These are phyloP conservation scores for Lanzia echinophila DNA, from an alignment of 2,329 filamentous ascomycete genomes.

Conservation along the genomic window DNA sequence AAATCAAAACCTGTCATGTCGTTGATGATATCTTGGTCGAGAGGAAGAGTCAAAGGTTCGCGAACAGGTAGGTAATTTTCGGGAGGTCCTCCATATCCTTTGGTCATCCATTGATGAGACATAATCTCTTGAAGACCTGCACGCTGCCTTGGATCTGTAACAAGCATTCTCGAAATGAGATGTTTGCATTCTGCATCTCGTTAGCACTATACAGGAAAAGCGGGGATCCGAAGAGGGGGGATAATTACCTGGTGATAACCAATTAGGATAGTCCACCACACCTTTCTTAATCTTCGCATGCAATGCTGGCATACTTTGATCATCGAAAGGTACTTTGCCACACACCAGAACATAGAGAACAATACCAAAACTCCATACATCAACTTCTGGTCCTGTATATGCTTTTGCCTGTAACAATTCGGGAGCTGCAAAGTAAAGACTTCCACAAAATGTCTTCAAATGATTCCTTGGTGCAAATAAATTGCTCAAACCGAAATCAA, in stretches of 20 bases:
- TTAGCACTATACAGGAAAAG: conserved; percentile 12
- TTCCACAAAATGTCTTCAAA: conserved; percentile 95
- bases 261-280: conserved; percentile 88
- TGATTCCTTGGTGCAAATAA: conserved; percentile 80
- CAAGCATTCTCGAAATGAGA: conserved; percentile 89
- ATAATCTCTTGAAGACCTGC: conserved; percentile 87
- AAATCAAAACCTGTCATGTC: conserved; percentile 99
- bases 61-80: conserved; percentile 83
- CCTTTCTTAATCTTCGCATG: conserved; percentile 99
- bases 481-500: conserved; percentile 96
- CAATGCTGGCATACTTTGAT: conserved; percentile 97
- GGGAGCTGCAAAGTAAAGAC: conserved; percentile 93
- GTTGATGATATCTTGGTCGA: conserved; percentile 76
- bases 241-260: conserved; percentile 75
- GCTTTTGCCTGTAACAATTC: conserved; percentile 89
- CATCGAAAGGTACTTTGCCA: conserved; percentile 96
- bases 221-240: not conserved
- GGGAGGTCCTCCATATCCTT: conserved; percentile 78
- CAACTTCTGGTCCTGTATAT: conserved; percentile 93
- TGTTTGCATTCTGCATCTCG: conserved; percentile 72
- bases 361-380: conserved; percentile 98
- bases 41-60: conserved; percentile 76
- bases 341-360: conserved; percentile 96
- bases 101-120: conserved; percentile 92
- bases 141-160: conserved; percentile 83